Evolutionary conservation across 352 stramenopile species (phyloP), one percentile per base, ranked within the genome.

Genomic region (Pythium scleroteichum): DNA sequence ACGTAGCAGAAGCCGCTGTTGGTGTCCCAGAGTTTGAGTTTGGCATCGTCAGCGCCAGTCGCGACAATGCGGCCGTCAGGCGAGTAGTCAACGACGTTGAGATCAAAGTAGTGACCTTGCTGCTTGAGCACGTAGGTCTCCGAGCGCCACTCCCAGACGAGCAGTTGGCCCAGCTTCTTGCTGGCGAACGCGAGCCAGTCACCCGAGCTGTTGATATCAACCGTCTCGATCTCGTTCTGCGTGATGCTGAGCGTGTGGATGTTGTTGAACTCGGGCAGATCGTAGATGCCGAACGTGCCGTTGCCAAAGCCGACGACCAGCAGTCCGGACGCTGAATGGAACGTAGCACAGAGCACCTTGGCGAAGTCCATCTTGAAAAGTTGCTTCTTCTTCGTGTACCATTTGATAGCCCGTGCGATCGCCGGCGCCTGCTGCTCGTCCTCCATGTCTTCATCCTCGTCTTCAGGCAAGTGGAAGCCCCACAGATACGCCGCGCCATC

Each of bases 41-140:
- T 99, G 19, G 93, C 94, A 79, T 99, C 98, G 71, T 99, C 97
- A 22, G 96, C 97, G 29, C 98, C 98, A 3, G 97, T 99, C 29
- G 95, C 97, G 38, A 99, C 75, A 13, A 99, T 76, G 10, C 97
- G 85, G 22, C 97, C 97, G 64, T 99, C 97, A 0, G 96, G 96
- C 17, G 94, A 99, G 76, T 99, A 99, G 39, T 97, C 97, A 41
- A 99, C 88, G 44, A 89, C 79, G 64, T 98, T 98, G 62, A 99
- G 88, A 61, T 98, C 97, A 68, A 99, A 99, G 53, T 97, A 97
- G 82, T 99, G 97, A 46, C 97, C 97, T 64, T 99, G 96, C 75
- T 99, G 98, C 76, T 99, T 99, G 13, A 99, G 79, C 44, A 99
- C 94, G 64, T 99, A 99, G 20, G 96, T 99, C 85, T 99, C 98